A percentile compares a stretch with the other conserved stretches of the same genome.
These are phyloP conservation scores for Pholiota conissans DNA, from an alignment of 768 basidiomycete genomes.

Conservation along the genomic window DNA sequence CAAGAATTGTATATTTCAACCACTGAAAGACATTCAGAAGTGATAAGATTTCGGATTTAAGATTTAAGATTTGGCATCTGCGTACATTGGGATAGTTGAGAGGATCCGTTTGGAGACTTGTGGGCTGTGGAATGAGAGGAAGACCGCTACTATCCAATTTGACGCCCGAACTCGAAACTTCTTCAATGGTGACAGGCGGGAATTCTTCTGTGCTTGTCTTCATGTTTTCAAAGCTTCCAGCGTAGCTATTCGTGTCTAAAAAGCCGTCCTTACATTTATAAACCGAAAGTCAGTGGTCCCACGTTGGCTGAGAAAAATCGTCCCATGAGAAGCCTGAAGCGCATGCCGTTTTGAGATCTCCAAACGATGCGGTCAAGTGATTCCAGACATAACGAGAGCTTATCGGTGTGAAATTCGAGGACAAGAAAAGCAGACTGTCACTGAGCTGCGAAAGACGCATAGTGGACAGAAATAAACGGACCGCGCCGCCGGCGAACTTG, in stretches of 20 bases:
- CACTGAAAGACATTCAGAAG: slow-evolving; percentile 23
- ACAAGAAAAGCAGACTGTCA: too few relatives aligned
- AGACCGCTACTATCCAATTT: slow-evolving; percentile 37
- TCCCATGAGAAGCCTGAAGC: background rate
- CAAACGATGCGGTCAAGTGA: background rate
- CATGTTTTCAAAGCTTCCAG: background rate
- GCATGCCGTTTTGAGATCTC: background rate
- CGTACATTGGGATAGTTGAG: slow-evolving; percentile 40
- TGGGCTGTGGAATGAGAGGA: slow-evolving; percentile 43
- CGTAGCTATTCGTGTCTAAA: background rate
- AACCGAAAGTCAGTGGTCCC: background rate
- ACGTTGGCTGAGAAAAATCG: background rate
- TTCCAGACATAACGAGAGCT: background rate
- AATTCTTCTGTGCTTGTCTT: background rate
- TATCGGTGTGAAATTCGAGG: background rate
- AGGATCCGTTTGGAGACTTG: slow-evolving; percentile 37
- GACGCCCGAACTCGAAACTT: slow-evolving; percentile 1
- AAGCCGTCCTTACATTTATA: background rate
- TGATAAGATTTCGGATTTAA: background rate
- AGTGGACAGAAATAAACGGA: too few relatives aligned
- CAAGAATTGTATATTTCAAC: slow-evolving; percentile 33
- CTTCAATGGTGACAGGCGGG: background rate
- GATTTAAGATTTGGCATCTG: background rate
- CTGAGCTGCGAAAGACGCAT: too few relatives aligned
- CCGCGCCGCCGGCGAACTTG: background rate